Percentiles rank a stretch among this genome's conserved stretches.
Conservation (phyloP, 345 rosid genomes). For the Corchorus olitorius region DNA sequence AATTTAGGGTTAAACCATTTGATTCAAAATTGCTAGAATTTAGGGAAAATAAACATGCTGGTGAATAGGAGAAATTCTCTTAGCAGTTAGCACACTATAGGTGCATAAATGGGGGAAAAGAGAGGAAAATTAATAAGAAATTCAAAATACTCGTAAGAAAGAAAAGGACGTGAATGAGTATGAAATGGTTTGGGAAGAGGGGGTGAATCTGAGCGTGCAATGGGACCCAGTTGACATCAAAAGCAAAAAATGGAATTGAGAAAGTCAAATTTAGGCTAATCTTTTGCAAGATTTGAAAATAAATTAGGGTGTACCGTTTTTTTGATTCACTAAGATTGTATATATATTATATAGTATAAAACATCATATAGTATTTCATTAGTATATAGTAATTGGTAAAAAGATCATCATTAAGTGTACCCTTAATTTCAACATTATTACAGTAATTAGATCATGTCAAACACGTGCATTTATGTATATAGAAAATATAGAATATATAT, state of each 20-base stretch:
- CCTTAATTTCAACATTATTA: slow-evolving; percentile 13
- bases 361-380: not conserved
- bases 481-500: not conserved
- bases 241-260: slow-evolving; percentile 23
- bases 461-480: slow-evolving; percentile 19
- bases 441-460: slow-evolving; percentile 12
- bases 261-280: slow-evolving; percentile 36
- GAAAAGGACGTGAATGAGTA: slow-evolving; percentile 28
- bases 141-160: not conserved
- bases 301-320: slow-evolving; percentile 10
- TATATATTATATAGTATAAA: no score
- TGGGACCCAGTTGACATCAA: slow-evolving; percentile 37
- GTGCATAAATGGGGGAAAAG: not conserved
- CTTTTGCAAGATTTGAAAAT: slow-evolving; percentile 15
- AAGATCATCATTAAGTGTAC: not conserved
- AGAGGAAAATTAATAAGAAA: not conserved
- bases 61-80: not conserved
- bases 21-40: not conserved
- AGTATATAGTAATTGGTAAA: not conserved
- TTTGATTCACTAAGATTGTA: slow-evolving; percentile 22
- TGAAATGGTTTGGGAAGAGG: slow-evolving; percentile 38
- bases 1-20: not conserved
- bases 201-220: slow-evolving; percentile 33
- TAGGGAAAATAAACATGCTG: not conserved
- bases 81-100: not conserved